Base-by-base conservation (phyloP, 1,284 basidiomycete genomes). In the Sparassis latifolia region DNA sequence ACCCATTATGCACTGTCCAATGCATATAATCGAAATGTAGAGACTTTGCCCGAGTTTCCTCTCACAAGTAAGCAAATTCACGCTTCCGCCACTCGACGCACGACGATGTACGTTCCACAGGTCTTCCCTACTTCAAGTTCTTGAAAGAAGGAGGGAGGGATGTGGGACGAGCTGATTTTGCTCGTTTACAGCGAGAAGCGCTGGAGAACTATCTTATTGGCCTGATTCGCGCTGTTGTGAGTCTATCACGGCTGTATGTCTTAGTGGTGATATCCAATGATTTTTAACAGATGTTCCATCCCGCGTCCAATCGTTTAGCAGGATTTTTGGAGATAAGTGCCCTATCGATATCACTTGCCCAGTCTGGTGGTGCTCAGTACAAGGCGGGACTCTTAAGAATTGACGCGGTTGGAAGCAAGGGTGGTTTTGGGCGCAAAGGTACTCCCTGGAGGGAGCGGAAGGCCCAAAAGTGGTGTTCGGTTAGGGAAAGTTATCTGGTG, bases 291-390 rank as follows among this genome's bases (percentile, higher is more conserved):
- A 97, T 98, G 90, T 98, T 98, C 71, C 90, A 94, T 60, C 92
- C 96, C 1, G 86, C 94, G 42, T 84, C 92, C 0, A 99, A 98
- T 62, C 84, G 95, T 29, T 71, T 99, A 0, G 88, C 90, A 53
- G 86, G 86, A n/a, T 99, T 99, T 70, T 80, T 99, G 50, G 97
- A 99, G 68, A 79, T 99, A 44, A 95, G 92, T 44, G 86, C 94
- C 0, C 73, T 99, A 31, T 95, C 89, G 2, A 82, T 98, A 49
- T 70, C 83, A 4, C 78, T 96, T 5, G 92, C 94, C 0, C 87
- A 84, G 38, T 82, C 86, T 4, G 92, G 92, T 5, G 94, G 95
- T 2, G 66, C 75, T 5, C 89, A 92, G 61, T 85, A 89, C 58
- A 99, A 99, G 69, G 95, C 92, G 6, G 96, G 97, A 0, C 91